Conservation (phyloP, 1,284 basidiomycete genomes). For the Flammula alnicola region DNA sequence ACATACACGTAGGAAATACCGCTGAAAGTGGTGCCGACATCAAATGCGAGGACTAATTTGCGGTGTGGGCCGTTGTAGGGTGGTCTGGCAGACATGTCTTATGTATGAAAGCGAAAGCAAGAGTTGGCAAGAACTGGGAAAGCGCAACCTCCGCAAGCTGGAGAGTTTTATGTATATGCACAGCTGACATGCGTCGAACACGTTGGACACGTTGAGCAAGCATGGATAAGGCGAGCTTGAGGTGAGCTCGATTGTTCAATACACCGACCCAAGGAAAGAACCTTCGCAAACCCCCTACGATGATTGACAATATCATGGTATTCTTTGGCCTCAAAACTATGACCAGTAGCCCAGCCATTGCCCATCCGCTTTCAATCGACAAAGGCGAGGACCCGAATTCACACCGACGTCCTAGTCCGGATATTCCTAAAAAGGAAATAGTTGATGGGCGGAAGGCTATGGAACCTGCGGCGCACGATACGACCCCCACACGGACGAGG, state of each 20-base stretch:
- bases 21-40: slow-evolving; percentile 34
- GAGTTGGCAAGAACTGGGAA: slow-evolving; percentile 4
- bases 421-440: slow-evolving; percentile 5
- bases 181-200: slow-evolving; percentile 11
- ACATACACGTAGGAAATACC: slow-evolving; percentile 20
- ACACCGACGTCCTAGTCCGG: not conserved
- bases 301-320: not conserved
- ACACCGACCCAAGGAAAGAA: not conserved
- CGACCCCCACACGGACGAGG: not conserved
- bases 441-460: not conserved
- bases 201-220: slow-evolving; percentile 19
- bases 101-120: slow-evolving; percentile 6
- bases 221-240: slow-evolving; percentile 2
- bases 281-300: slow-evolving; percentile 2
- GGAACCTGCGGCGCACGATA: not conserved
- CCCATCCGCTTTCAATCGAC: not conserved
- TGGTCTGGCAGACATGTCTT: slow-evolving; percentile 35
- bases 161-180: slow-evolving; percentile 8
- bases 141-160: not conserved
- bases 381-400: not conserved
- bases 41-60: slow-evolving; percentile 49
- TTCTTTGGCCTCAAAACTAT: slow-evolving; percentile 1
- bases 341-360: not conserved
- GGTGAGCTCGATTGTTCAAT: too few species aligned
- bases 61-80: slow-evolving; percentile 39